Base-by-base conservation (phyloP, 495 filamentous ascomycete genomes). In the Amorphotheca resinae region DNA sequence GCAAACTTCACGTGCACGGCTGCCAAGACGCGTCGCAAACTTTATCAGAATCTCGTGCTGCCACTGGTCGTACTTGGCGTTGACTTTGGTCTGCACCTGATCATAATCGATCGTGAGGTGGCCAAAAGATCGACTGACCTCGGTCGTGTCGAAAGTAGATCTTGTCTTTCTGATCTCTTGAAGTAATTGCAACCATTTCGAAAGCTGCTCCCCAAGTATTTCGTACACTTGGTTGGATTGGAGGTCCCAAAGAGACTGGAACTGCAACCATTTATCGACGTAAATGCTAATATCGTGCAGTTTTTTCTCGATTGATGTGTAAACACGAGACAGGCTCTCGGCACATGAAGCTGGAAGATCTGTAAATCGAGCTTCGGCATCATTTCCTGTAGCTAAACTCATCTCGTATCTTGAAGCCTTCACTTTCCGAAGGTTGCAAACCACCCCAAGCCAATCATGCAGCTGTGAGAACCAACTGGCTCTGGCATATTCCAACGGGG, bases 61-160 rank as follows among this genome's bases (percentile, higher is more conserved):
- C 91, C 91, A 99, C 61, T 96, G 93, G 58, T 99, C 93, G 54
- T 99, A 99, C 55, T 95, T 96, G 42, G 85, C 84, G 58, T 95
- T 95, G 58, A 99, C 89, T 59, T 88, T 95, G 23, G 86, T 85
- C 57, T 96, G 93, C 0, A 99, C 91, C 62, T 99, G 91, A 52
- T 95, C 91, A 48, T 96, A 96, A 57, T 96, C 88, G 49, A 99
- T 84, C 6, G 79, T 83, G 39, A 95, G 78, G 56, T 93, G 87
- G 8, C 91, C 91, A 57, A 99, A 96, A 5, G 78, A 82, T 33
- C 80, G 79, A 59, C 80, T 87, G 38, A 87, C 82, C 52, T 94
- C 88, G 8, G 89, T 89, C 3, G 85, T 96, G 55, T 99, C 91
- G 52, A 99, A 99, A 0, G 91, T 96, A 28, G 82, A 79, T 30